Evolutionary conservation across 2,329 filamentous ascomycete species (phyloP), one percentile per base, ranked within the genome.

Genomic region (Harringtonia aguacate): DNA sequence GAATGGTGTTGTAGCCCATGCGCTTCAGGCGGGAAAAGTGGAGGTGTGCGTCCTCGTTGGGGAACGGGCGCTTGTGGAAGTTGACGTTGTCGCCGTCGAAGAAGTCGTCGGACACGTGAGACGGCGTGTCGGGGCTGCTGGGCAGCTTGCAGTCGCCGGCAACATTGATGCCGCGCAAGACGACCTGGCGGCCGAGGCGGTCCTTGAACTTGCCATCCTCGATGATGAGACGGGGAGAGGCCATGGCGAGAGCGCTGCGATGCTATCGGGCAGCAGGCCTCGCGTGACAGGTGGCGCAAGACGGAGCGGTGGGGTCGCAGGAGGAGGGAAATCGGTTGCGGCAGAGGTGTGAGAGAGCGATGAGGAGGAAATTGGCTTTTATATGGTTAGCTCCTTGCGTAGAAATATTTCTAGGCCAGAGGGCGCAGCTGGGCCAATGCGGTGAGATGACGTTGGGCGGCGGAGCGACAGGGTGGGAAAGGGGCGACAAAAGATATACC

Each of bases 1-100:
- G 78, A 53, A 98, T 89, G 1, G 86, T 89, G 62, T 97, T 98
- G 72, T 94, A 98, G 14, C 92, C 92, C 70, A 83, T 95, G 56
- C 84, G 81, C 55, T 83, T 86, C 51, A 98, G 65, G 36, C 89
- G 77, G 13, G 85, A 76, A 61, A 98, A 95, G 61, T 98, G 92
- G 15, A 76, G 70, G 55, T 86, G 82, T 1, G 92, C 87, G 52
- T 95, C 86, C 40, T 86, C 78, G 39, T 86, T 73, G 4, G 82
- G 70, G 54, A 98, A 98, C 0, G 92, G 92, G 3, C 89, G 77
- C 47, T 80, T 76, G 52, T 90, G 84, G 57, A 98, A 98, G 20
- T 84, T 89, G 49, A 97, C 85, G 52, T 81, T 79, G 62, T 98
- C 90, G 55, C 84, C 89, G 49, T 97, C 85, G 62, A 94, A 97